phyloP scores from a whole-genome alignment of 345 rosid genomes.

The Draba incana region DNA sequence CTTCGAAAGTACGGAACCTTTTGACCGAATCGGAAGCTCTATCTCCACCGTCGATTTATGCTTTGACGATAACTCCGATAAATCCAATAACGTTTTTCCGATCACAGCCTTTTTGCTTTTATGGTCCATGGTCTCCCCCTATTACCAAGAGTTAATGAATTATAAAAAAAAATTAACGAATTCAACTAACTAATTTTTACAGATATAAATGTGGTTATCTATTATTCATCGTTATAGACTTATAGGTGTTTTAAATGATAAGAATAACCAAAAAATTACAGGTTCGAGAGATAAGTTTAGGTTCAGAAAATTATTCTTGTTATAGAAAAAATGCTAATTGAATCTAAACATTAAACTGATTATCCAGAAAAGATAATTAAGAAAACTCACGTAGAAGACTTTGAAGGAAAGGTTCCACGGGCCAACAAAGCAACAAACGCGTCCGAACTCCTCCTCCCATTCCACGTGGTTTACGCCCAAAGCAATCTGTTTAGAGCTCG shows the following conservation, averaged over 20 bases:
- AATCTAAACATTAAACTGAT: not conserved
- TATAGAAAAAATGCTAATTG: not conserved
- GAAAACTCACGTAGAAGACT: conserved; percentile 40
- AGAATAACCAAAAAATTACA: too few species aligned
- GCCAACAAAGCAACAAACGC: conserved; percentile 39
- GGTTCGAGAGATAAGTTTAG: too few species aligned
- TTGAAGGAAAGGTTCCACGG: conserved; percentile 41
- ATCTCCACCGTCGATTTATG: conserved; percentile 38
- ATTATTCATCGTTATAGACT: too few species aligned
- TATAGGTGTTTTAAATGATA: too few species aligned
- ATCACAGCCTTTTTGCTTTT: conserved; percentile 29
- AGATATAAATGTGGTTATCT: not conserved
- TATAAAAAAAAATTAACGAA: too few species aligned
- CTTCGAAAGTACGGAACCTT: conserved; percentile 33
- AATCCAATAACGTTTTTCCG: conserved; percentile 41
- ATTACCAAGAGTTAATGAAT: not conserved
- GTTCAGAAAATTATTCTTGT: not conserved
- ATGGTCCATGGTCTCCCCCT: conserved; percentile 25
- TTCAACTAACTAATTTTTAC: too few species aligned
- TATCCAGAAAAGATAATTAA: not conserved
- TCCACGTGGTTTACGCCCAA: conserved; percentile 25
- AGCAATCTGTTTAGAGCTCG: conserved; percentile 26
- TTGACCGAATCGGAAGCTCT: conserved; percentile 38
- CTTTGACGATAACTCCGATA: conserved; percentile 32
- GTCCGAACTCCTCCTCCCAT: conserved; percentile 41